phyloP scores from a whole-genome alignment of 805 yeast species.

The Cyberlindnera nakhonratchasimensis region DNA sequence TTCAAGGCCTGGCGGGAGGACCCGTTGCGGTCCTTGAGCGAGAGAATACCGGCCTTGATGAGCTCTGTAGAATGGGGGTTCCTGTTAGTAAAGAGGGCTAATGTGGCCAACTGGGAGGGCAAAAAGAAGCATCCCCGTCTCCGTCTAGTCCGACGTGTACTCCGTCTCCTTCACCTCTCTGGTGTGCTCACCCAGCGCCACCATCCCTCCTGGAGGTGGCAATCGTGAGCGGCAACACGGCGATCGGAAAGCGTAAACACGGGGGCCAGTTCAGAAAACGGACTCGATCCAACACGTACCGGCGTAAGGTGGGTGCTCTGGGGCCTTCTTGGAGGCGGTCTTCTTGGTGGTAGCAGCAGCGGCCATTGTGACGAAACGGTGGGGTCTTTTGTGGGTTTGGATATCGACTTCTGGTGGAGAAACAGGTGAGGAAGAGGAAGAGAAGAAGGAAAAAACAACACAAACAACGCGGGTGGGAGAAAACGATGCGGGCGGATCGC shows the following conservation, averaged over 20 bases:
- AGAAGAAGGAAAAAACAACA: neutral
- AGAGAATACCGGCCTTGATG: slow-evolving; percentile 55
- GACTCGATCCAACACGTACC: too few species aligned
- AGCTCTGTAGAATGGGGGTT: slow-evolving; percentile 24
- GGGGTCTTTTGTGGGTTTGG: neutral
- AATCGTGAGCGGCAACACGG: too few species aligned
- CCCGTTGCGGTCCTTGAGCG: slow-evolving; percentile 79
- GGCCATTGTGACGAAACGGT: slow-evolving; percentile 25
- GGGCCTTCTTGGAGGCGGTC: slow-evolving; percentile 23
- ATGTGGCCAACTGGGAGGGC: too few species aligned
- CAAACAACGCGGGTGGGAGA: neutral
- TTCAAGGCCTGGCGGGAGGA: slow-evolving; percentile 84
- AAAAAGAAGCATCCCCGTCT: too few species aligned
- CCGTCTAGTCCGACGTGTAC: too few species aligned
- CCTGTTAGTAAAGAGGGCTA: slow-evolving; percentile 10
- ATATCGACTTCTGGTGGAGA: neutral
- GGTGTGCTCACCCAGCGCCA: too few species aligned
- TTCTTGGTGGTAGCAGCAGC: slow-evolving; percentile 20
- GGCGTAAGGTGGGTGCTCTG: slow-evolving; percentile 28
- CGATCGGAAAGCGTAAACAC: too few species aligned
- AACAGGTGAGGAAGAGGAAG: neutral
- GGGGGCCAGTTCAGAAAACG: too few species aligned
- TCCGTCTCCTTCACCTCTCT: too few species aligned
- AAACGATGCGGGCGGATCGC: slow-evolving; percentile 9
- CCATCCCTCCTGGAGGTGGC: too few species aligned